Evolutionary conservation across 2,329 filamentous ascomycete genomes (phyloP).

Genomic region (Neonectria faginata): DNA sequence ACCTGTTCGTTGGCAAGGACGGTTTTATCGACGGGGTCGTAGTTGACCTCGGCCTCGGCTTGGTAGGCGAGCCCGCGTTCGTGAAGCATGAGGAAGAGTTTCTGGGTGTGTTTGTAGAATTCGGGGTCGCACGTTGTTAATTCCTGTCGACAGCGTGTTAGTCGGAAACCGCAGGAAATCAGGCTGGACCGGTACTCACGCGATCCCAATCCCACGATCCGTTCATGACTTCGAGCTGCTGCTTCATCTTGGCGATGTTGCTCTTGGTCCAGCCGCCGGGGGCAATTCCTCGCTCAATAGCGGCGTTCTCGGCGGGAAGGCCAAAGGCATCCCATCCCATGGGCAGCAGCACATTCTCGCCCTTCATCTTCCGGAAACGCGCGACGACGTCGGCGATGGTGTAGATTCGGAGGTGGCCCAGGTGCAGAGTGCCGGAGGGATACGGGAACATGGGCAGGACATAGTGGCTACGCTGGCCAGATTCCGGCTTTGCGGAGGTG

Average conservation of each 20-base stretch:
- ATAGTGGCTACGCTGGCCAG: slow-evolving; percentile 64
- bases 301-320: slow-evolving; percentile 90
- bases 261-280: slow-evolving; percentile 82
- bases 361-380: slow-evolving; percentile 79
- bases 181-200: slow-evolving; percentile 62
- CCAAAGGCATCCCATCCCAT: slow-evolving; percentile 97
- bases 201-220: slow-evolving; percentile 85
- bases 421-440: slow-evolving; percentile 86
- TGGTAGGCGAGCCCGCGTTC: slow-evolving; percentile 84
- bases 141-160: slow-evolving; percentile 66
- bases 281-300: slow-evolving; percentile 82
- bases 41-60: slow-evolving; percentile 86
- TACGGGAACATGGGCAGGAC: slow-evolving; percentile 95
- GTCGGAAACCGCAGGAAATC: neutral
- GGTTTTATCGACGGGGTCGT: slow-evolving; percentile 88
- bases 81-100: slow-evolving; percentile 82
- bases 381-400: slow-evolving; percentile 89
- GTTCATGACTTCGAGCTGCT: slow-evolving; percentile 82
- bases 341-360: slow-evolving; percentile 81
- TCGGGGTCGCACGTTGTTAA: slow-evolving; percentile 84
- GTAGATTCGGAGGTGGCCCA: slow-evolving; percentile 90
- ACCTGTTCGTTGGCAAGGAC: slow-evolving; percentile 95
- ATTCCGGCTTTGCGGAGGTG: slow-evolving; percentile 30
- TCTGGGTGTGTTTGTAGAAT: slow-evolving; percentile 92
- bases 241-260: slow-evolving; percentile 89